Base-by-base conservation (phyloP, 257 asterid genomes). In the Petunia axillaris region DNA sequence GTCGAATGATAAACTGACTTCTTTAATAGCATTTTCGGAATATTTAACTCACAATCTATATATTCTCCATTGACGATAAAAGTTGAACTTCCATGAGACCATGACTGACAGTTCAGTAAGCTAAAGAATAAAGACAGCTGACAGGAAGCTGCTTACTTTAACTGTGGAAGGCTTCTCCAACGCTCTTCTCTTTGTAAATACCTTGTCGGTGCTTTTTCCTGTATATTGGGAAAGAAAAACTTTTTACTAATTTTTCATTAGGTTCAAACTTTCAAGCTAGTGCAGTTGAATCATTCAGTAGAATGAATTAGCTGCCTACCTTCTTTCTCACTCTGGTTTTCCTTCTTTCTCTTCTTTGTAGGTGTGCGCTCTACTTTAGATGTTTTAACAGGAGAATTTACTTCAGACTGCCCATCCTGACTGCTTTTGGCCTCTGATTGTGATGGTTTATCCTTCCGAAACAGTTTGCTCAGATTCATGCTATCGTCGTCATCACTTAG, bases 401-500 rank as follows among this genome's bases (percentile, higher is more conserved):
- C 55, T 79, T 64, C 75, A 39, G 65, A 79, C 0, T 64, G 13
- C 14, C 82, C 76, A 79, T 64, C 63, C 41, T 46, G 48, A 79
- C 75, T 64, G 60, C 63, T 52, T 64, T 64, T 64, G 62, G 75
- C 52, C 66, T 50, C 76, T 13, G 62, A 35, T 16, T 39, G 71
- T 0, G 58, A 35, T 53, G 64, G 2, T 79, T 64, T 64, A 50
- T 64, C 76, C 63, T 46, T 79, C 64, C 40, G 75, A 79, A 64
- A 64, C 57, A 79, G 62, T 43, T 64, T 79, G 11, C 82, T 70
- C 16, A 79, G 77, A 79, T 70, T 79, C 60, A 79, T 0, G 38
- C 82, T 58, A 64, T 79, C 82, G 38, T 79, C 82, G n/a, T 64
- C 82, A 50, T 79, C 82, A 64, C 76, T 64, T 62, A 64, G 40